Evolutionary conservation across 805 yeast species (phyloP).

Genomic region (Grigorovia transvaalensis): DNA sequence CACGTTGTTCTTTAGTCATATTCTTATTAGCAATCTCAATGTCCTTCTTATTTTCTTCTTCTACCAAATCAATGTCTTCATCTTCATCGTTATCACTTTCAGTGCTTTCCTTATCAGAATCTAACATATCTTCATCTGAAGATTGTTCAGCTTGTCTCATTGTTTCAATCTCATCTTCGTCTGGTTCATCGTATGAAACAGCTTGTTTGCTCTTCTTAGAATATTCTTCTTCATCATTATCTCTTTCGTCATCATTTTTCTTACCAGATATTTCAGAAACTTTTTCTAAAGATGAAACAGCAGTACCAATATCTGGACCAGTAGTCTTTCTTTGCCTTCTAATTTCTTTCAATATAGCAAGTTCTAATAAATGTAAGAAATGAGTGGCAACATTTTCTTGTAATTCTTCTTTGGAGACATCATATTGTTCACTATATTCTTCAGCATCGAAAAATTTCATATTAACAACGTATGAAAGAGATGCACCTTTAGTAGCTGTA

Average conservation of each 20-base stretch:
- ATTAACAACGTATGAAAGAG: conserved; percentile 66
- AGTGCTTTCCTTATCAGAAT: conserved; percentile 30
- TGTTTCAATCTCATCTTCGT: conserved; percentile 86
- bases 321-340: conserved; percentile 61
- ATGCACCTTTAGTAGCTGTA: conserved; percentile 33
- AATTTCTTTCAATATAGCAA: conserved; percentile 66
- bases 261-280: conserved; percentile 29
- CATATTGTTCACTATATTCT: conserved; percentile 84
- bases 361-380: conserved; percentile 64
- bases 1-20: conserved; percentile 56
- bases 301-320: conserved; percentile 58
- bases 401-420: conserved; percentile 68
- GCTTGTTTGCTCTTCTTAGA: conserved; percentile 67
- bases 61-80: conserved; percentile 24
- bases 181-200: conserved; percentile 89
- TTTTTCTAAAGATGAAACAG: conserved; percentile 48
- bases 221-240: conserved; percentile 47
- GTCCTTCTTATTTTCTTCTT: conserved; percentile 14
- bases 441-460: conserved; percentile 62
- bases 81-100: conserved; percentile 34
- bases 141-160: conserved; percentile 77
- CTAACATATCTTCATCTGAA: conserved; percentile 53
- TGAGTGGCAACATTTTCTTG: conserved; percentile 53
- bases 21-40: conserved; percentile 19
- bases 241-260: conserved; percentile 31